A percentile compares a stretch with the other conserved stretches of the same genome.
Evolutionary conservation across 495 filamentous ascomycete genomes (phyloP).

Genomic region (Xylaria sp.): DNA sequence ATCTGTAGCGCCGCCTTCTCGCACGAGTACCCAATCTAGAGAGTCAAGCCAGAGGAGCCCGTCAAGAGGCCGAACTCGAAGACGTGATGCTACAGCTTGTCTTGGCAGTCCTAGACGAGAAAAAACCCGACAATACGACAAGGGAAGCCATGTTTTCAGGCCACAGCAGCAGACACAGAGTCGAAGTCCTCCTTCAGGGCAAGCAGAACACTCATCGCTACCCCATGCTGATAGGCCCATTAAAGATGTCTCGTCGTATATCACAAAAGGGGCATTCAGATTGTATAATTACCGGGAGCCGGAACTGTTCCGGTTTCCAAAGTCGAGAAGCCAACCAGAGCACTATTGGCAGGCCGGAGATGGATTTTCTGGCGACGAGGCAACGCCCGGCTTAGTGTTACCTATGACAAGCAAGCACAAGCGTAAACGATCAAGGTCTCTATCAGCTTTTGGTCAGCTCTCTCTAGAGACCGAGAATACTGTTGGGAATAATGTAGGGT

Average conservation of each 20-base stretch:
- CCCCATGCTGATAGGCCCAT: background rate
- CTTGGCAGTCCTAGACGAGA: background rate
- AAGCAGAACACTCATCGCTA: background rate
- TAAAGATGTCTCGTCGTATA: background rate
- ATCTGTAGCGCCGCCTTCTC: background rate
- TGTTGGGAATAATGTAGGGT: background rate
- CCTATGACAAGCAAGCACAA: slow-evolving; percentile 29
- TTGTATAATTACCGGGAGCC: slow-evolving; percentile 22
- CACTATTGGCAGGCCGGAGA: slow-evolving; percentile 35
- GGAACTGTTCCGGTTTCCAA: slow-evolving; percentile 35
- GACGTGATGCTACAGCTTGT: slow-evolving; percentile 17
- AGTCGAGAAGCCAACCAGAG: slow-evolving; percentile 29
- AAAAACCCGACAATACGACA: background rate
- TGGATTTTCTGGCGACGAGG: slow-evolving; percentile 39
- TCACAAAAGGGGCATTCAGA: slow-evolving; percentile 33
- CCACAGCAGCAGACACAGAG: background rate
- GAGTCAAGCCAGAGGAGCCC: background rate
- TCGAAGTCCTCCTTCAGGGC: background rate
- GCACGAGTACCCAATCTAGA: background rate
- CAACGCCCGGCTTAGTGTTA: slow-evolving; percentile 27
- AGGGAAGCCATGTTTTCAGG: background rate
- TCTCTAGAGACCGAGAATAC: slow-evolving; percentile 27
- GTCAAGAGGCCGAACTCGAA: slow-evolving; percentile 4
- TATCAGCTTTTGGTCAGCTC: slow-evolving; percentile 35
- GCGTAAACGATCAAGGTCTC: slow-evolving; percentile 28